Evolutionary conservation across 1,139 yeast species (phyloP).

Genomic region (Blastobotrys indianensis): DNA sequence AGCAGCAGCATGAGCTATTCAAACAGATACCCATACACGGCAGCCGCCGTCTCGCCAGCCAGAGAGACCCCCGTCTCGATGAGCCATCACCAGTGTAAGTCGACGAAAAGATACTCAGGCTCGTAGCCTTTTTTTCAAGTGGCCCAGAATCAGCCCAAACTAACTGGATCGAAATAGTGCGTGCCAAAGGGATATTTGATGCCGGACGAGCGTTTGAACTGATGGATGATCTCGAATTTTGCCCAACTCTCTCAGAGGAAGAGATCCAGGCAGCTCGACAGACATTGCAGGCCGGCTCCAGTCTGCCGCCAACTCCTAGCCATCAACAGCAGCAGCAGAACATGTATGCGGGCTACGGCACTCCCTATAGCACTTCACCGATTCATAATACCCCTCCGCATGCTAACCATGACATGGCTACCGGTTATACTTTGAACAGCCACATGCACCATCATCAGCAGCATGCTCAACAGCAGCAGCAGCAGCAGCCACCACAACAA

Average conservation of each 20-base stretch:
- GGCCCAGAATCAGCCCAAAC: no score
- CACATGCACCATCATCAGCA: no score
- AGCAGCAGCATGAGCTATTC: no score
- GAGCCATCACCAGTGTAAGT: no score
- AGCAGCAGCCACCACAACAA: not conserved
- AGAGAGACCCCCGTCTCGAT: no score
- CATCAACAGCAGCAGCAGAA: conserved; percentile 10
- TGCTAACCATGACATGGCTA: conserved; percentile 1
- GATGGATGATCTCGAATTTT: conserved; percentile 62
- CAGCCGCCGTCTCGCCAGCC: no score
- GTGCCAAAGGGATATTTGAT: conserved; percentile 37
- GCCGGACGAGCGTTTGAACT: conserved; percentile 58
- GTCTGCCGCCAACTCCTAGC: conserved; percentile 4
- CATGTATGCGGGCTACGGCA: conserved; percentile 1
- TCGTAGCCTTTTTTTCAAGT: no score
- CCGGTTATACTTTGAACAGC: not conserved
- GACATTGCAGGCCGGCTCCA: not conserved
- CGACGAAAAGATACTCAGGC: no score
- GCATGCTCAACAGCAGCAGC: not conserved
- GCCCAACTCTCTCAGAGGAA: conserved; percentile 43
- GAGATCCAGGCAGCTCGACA: conserved; percentile 17
- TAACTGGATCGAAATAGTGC: conserved; percentile 1
- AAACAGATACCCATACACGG: no score
- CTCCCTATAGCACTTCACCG: conserved; percentile 10
- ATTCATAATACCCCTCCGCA: conserved; percentile 18